Evolutionary conservation across 371 early-diverging fungal genomes (phyloP), one percentile per base, ranked within the genome.

Genomic region (Mucor circinelloides): DNA sequence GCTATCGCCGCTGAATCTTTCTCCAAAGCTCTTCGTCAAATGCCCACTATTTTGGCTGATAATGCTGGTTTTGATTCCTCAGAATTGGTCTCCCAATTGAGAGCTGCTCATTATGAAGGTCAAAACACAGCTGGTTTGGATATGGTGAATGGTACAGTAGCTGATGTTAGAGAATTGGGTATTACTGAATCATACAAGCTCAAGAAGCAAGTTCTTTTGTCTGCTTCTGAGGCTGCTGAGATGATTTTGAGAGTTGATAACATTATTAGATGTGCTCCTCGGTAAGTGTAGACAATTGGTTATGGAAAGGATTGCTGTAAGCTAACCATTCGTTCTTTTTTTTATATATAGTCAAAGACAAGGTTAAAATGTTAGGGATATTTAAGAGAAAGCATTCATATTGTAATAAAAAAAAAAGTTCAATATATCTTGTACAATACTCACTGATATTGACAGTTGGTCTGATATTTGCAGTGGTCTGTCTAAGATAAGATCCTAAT

Each of bases 241-340:
- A 95, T 98, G 95, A 96, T 99, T 76, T 84, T 99, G 36, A 93
- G 99, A 72, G 99, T 99, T 44, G 99, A 99, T 83, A 97, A 99
- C 76, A 97, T 99, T 73, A 95, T 99, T 78, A 94, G 98, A 74
- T 93, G 95, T 74, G 94, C 95, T 63, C 99, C 98, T 72, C 87
- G 98, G 54, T 67, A 32, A 60, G 42, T 60, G 30, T 46, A 3
- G 1, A 31, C n/a, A n/a, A n/a, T n/a, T n/a, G n/a, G n/a, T 31
- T 23, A 7, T 57, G 19, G 30, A 21, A 28, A 15, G 2, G 10
- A 21, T 40, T 15, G 40, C 17, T 0, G 19, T 28, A 7, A 13
- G 5, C 56, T 19, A 23, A 25, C 15, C 15, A 2, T 21, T 25
- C 25, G 2, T 17, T 28, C 5, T 17, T 40, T 28, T 15, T 13